Evolutionary conservation across 2,329 filamentous ascomycete species (phyloP), one percentile per base, ranked within the genome.

Genomic region (Monascus ruber): DNA sequence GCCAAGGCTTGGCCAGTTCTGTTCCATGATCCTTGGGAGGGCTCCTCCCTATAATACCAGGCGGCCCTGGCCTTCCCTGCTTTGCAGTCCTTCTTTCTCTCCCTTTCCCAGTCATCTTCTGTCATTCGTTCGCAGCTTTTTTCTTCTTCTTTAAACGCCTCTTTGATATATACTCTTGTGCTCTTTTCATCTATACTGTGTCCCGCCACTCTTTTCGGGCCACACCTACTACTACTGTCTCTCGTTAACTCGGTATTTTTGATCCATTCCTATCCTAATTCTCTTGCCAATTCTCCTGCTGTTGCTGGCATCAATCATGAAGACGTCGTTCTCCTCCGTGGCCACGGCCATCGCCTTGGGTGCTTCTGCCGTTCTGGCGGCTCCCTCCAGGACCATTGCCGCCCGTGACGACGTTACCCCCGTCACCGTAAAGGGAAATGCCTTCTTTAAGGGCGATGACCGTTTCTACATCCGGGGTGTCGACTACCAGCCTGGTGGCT

Each of bases 401-500:
- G 54, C 55, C 58, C 66, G 63, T 62, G 65, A 48, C 49, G 68
- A 47, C 50, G 53, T 77, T 31, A 72, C 72, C n/a, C 59, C 72
- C 11, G 66, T 81, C 52, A 73, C 71, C 25, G 72, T 79, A 51
- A 76, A 77, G 64, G 76, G 77, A 57, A 79, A 80, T 58, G 74
- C 78, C 42, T 81, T 82, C 68, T 81, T 76, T 60, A 70, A 75
- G 46, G 77, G 76, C 42, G 55, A 72, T 42, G 53, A 75, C 37
- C 74, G 78, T 39, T 72, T 73, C 58, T 72, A 70, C 51, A 64
- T 72, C 26, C 64, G 66, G 37, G 68, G 67, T 56, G 61, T 71
- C 48, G 81, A 83, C 63, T 81, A 81, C 60, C 77, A 81, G 59
- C 76, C 76, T 36, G 75, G 75, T 52, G 79, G 79, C 45, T 73